These are phyloP conservation scores for Nitzschia inconspicua DNA, from an alignment of 108 stramenopile species.

Conservation along the genomic window DNA sequence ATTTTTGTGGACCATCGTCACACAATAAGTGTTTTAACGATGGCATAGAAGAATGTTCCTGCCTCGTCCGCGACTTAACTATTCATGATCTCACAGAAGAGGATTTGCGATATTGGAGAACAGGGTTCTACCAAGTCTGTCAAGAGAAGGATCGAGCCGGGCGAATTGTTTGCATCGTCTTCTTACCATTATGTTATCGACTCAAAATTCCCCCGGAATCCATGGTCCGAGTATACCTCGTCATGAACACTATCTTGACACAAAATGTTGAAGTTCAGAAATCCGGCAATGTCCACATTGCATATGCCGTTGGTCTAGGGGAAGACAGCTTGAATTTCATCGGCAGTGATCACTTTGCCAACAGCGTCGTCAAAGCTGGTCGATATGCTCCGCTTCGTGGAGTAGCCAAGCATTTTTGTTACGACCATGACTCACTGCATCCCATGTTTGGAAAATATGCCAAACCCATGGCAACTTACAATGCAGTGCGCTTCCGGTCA, in stretches of 20 bases:
- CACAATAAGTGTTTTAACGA: not conserved
- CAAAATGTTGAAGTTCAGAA: not conserved
- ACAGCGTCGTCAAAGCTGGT: not conserved
- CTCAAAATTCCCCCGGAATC: not conserved
- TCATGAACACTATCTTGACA: not conserved
- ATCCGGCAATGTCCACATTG: not conserved
- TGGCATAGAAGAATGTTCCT: too few relatives aligned
- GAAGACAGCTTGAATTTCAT: not conserved
- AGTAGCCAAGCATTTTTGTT: conserved; percentile 2
- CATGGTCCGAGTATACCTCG: not conserved
- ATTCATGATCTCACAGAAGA: conserved; percentile 1
- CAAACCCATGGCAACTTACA: not conserved
- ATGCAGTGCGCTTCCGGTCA: not conserved
- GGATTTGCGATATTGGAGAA: conserved; percentile 2
- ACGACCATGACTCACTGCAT: not conserved
- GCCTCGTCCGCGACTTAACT: not conserved
- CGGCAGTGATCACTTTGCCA: not conserved
- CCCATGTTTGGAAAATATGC: not conserved
- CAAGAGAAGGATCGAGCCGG: conserved; percentile 6
- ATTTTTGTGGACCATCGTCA: conserved; percentile 8
- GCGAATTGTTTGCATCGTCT: not conserved
- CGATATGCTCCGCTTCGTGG: not conserved
- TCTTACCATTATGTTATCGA: not conserved
- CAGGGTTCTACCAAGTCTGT: conserved; percentile 3
- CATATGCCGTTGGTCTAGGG: not conserved